These are phyloP conservation scores for Aurifilum marmelostoma DNA, from an alignment of 2,329 filamentous ascomycete genomes.

Conservation along the genomic window DNA sequence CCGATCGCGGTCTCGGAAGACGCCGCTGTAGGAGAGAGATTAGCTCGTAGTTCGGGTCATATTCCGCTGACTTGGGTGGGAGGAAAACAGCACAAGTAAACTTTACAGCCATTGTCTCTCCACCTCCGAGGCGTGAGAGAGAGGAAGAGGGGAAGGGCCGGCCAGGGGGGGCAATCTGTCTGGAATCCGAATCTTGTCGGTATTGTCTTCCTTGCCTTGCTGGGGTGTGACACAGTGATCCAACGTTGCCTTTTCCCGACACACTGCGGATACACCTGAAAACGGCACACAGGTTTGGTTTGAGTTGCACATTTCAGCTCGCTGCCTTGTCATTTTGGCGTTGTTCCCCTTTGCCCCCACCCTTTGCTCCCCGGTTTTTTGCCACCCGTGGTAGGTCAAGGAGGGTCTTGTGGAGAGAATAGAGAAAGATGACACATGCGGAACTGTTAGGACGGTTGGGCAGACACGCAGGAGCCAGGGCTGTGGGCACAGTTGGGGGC, in stretches of 20 bases:
- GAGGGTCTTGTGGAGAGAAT: not conserved
- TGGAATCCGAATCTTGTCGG: conserved; percentile 26
- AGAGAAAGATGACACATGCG: not conserved
- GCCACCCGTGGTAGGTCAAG: not conserved
- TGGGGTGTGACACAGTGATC: conserved; percentile 20
- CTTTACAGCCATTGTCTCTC: conserved; percentile 19
- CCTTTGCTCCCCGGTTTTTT: not conserved
- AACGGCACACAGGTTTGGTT: conserved; percentile 1
- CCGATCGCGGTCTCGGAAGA: conserved; percentile 16
- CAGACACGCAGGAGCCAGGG: not conserved
- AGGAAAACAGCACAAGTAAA: not conserved
- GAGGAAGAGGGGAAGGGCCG: too few relatives aligned
- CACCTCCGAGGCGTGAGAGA: conserved; percentile 9
- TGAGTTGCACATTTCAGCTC: not conserved
- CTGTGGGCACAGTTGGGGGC: not conserved
- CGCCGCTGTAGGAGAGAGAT: not conserved
- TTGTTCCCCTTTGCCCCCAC: not conserved
- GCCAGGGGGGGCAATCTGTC: not conserved
- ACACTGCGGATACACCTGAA: conserved; percentile 15
- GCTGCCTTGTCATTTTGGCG: not conserved
- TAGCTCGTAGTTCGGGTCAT: not conserved
- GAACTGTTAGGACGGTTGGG: not conserved
- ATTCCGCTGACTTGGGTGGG: not conserved
- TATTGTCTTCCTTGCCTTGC: conserved; percentile 17
- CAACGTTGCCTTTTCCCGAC: conserved; percentile 26